These are phyloP conservation scores for Coemansia sp. DNA, from an alignment of 192 early-diverging fungal species.

Conservation along the genomic window DNA sequence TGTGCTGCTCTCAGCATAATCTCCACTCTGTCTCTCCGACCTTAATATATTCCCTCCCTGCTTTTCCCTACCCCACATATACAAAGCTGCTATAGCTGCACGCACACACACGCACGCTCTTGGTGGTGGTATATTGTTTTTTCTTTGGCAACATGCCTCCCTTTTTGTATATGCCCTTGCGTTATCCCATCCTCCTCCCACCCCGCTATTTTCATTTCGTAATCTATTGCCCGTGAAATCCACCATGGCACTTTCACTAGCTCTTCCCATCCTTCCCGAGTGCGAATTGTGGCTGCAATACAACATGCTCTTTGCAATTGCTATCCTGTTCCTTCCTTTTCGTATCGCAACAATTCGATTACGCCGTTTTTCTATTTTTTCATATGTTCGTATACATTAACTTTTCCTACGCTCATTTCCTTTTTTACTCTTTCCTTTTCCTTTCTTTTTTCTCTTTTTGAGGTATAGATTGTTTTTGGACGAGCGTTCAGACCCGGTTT, in stretches of 20 bases:
- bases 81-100: neutral
- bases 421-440: neutral
- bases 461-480: neutral
- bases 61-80: constrained; percentile 10
- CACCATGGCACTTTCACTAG: constrained; percentile 6
- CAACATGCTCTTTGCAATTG: constrained; percentile 1
- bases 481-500: neutral
- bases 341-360: neutral
- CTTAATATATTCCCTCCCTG: constrained; percentile 11
- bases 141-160: neutral
- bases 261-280: neutral
- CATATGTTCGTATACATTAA: neutral
- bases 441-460: neutral
- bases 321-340: constrained; percentile 7
- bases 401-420: neutral
- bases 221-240: constrained; percentile 11
- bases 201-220: constrained; percentile 14
- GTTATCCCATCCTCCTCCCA: constrained; percentile 4
- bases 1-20: neutral
- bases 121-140: neutral
- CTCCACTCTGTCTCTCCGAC: constrained; percentile 5
- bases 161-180: neutral
- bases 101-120: neutral
- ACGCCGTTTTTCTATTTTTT: neutral
- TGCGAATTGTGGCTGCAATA: constrained; percentile 8